Base-by-base conservation (phyloP, 371 early-diverging fungal genomes). In the Mucor piriformis region DNA sequence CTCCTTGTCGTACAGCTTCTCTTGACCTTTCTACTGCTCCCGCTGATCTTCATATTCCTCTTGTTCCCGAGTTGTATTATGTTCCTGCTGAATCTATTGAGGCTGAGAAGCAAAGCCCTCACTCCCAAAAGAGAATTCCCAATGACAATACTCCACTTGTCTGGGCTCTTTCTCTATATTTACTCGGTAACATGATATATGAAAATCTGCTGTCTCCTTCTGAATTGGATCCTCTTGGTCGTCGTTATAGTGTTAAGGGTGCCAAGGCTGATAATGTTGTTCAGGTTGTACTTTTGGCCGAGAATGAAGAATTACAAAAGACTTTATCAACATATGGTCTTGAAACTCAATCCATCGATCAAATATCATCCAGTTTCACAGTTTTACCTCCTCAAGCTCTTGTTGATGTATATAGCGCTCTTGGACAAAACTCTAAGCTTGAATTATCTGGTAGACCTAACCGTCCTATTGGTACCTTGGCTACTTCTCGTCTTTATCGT, bases 101-200 rank as follows among this genome's bases (percentile, higher is more conserved):
- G 2, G 89, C 85, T 3, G 95, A 95, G 65, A 87, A 84, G 56
- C 72, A 66, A 16, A 65, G 87, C 33, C 93, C 91, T 13, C 86
- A 89, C 20, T 83, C 89, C 1, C 93, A 92, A 64, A 78, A 80
- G n/a, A 84, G 95, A 42, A 67, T 88, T 21, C 89, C 95, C 5
- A 92, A 92, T 60, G 93, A 93, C 59, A 95, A 95, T 63, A 79
- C 93, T 0, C 95, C 95, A 1, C 74, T 95, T 18, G 95, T 94
- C 0, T 95, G 95, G 95, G 92, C 95, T 5, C 89, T 93, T 52
- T 90, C 91, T 2, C 82, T 95, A 11, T 92, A 88, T 62, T 83
- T 91, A 40, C 82, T 94, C 25, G 93, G 93, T 16, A 77, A 81
- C 40, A 67, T 95, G 54, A 83, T 95, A n/a, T 74, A 86, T 38